Base-by-base conservation (phyloP, 1,139 yeast genomes). In the Lodderomyces metapsilosis region DNA sequence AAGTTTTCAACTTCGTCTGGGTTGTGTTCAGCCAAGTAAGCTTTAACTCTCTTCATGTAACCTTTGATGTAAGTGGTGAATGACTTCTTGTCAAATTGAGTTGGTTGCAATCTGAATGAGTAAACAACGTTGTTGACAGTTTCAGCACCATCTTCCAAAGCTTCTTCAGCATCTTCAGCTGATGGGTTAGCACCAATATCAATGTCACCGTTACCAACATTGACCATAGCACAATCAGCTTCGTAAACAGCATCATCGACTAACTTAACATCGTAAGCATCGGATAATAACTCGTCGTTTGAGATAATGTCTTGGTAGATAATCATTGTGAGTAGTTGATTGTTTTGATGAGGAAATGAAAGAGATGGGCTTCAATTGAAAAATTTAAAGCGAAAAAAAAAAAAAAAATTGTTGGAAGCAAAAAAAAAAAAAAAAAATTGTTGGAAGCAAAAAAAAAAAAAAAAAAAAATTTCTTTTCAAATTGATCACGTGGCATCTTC, bases 101-200 rank as follows among this genome's bases (percentile, higher is more conserved):
- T 92, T 72, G 78, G 86, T 76, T 88, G 96, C 68, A 94, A 86
- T 80, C 97, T 88, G 94, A 92, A 91, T 56, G 97, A 88, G 89
- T 89, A 82, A 61, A 91, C 97, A 68, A 92, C 87, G 80, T 92
- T 92, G 95, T 91, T 92, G 68, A 92, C 97, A 59, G 87, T 80
- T 73, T 84, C 87, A 61, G 80, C 76, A 71, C 84, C 88, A 45
- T 86, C 95, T 59, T 91, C 98, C 47, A 82, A 67, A 42, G 68
- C 80, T 47, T 81, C 96, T 38, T 80, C 96, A 61, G 75, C 96
- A 54, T 76, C 98, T 76, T 92, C 99, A 59, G 98, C 97, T 61
- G 97, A 88, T 66, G 99, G 97, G 84, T 94, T 92, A 64, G 96
- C 98, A 76, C 98, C 98, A 71, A 92, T 92, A 71, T 92, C 98